These are phyloP conservation scores for Thielaviopsis populi DNA, from an alignment of 2,329 filamentous ascomycete genomes.

Conservation along the genomic window DNA sequence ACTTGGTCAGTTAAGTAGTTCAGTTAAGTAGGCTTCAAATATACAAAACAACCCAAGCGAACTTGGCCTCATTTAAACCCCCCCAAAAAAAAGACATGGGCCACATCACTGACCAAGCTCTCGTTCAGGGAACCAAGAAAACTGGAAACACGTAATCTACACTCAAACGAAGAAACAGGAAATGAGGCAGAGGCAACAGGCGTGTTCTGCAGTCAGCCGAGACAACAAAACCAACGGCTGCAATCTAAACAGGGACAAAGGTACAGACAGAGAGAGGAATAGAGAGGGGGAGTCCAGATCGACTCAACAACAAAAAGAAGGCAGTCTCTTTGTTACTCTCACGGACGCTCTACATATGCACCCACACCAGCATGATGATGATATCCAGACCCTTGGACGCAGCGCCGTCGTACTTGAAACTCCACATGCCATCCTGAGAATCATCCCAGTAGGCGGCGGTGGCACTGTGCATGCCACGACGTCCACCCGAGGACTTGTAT, in stretches of 20 bases:
- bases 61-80: no score
- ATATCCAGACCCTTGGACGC: conserved; percentile 54
- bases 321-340: neutral
- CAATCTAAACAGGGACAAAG: neutral
- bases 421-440: conserved; percentile 82
- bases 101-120: neutral
- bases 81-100: neutral
- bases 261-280: neutral
- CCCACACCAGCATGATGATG: conserved; percentile 63
- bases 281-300: neutral
- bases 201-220: neutral
- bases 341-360: conserved; percentile 39
- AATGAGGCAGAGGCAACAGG: neutral
- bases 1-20: no score
- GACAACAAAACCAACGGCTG: neutral
- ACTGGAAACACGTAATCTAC: neutral
- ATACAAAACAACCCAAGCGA: no score
- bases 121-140: neutral
- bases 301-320: conserved; percentile 3
- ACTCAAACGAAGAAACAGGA: neutral
- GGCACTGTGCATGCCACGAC: conserved; percentile 79
- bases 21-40: no score
- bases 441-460: conserved; percentile 82
- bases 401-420: conserved; percentile 64
- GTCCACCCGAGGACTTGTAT: conserved; percentile 58